These are phyloP conservation scores for Suillus luteus DNA, from an alignment of 768 basidiomycete species.

Conservation along the genomic window DNA sequence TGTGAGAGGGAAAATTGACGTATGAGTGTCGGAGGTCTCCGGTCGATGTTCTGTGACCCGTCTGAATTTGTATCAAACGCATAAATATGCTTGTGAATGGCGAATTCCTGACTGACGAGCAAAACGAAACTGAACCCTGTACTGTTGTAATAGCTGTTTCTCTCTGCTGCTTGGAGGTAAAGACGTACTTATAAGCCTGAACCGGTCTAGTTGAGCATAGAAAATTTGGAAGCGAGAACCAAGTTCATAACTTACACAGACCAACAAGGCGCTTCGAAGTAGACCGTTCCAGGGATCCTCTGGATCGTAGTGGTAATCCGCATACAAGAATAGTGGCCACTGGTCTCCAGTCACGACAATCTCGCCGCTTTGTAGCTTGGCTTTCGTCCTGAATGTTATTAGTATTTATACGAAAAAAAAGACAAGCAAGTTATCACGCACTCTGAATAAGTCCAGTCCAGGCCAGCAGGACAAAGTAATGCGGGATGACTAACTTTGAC, in stretches of 20 bases:
- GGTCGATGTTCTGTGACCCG: conserved; percentile 74
- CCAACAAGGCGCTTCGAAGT: conserved; percentile 22
- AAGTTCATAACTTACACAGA: conserved; percentile 18
- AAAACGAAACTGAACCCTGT: no score
- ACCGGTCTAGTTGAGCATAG: not conserved
- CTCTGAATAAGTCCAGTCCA: conserved; percentile 24
- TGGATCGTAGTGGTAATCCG: conserved; percentile 19
- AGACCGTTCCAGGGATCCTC: conserved; percentile 33
- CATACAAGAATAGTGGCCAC: conserved; percentile 30
- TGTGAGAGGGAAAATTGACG: conserved; percentile 75
- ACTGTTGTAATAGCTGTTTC: no score
- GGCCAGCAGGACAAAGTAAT: conserved; percentile 23
- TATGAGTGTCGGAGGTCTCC: conserved; percentile 82
- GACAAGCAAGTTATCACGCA: not conserved
- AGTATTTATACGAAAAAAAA: not conserved
- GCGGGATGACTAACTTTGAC: conserved; percentile 45
- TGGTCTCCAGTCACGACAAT: conserved; percentile 24
- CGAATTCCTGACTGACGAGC: no score
- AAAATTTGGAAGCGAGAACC: not conserved
- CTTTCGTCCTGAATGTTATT: not conserved
- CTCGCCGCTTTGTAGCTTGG: conserved; percentile 16
- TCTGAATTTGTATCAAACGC: conserved; percentile 8
- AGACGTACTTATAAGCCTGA: conserved; percentile 32
- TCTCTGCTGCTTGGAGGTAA: no score
- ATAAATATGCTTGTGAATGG: no score